These are phyloP conservation scores for Schwanniomyces etchellsii DNA, from an alignment of 1,139 yeast species.

Conservation along the genomic window DNA sequence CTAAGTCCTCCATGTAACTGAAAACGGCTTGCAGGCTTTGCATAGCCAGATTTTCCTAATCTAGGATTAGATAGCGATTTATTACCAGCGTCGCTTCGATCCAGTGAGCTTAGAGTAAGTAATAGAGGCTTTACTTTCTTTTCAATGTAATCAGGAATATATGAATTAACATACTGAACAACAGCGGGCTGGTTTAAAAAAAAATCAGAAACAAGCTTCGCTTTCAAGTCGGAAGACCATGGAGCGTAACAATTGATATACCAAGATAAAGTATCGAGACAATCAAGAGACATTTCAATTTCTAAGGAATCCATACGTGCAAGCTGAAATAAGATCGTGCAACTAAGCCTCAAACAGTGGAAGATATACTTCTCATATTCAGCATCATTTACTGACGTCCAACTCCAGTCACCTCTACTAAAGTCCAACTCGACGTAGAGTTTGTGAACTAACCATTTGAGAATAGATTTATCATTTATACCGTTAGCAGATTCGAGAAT, in stretches of 20 bases:
- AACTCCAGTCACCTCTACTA: no score
- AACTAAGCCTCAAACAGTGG: no score
- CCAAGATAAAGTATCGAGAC: slow-evolving; percentile 8
- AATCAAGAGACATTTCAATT: background rate
- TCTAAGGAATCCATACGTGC: no score
- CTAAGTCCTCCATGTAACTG: slow-evolving; percentile 18
- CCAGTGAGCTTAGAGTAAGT: background rate
- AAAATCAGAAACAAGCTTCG: slow-evolving; percentile 10
- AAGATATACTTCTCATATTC: no score
- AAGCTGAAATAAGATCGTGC: no score
- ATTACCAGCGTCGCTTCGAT: background rate
- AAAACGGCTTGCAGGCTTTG: no score
- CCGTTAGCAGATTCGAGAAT: no score
- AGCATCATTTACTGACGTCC: no score
- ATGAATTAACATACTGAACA: slow-evolving; percentile 2
- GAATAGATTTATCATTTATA: no score
- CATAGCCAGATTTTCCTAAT: slow-evolving; percentile 6
- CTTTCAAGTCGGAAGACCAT: slow-evolving; percentile 18
- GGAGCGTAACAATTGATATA: slow-evolving; percentile 27
- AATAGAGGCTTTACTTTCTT: slow-evolving; percentile 3
- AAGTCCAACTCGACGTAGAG: no score
- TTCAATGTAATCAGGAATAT: slow-evolving; percentile 5
- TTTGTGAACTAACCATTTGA: no score
- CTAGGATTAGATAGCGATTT: slow-evolving; percentile 5
- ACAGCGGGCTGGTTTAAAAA: slow-evolving; percentile 3